Conservation (phyloP, 257 asterid genomes). For the Buddleja alternifolia region DNA sequence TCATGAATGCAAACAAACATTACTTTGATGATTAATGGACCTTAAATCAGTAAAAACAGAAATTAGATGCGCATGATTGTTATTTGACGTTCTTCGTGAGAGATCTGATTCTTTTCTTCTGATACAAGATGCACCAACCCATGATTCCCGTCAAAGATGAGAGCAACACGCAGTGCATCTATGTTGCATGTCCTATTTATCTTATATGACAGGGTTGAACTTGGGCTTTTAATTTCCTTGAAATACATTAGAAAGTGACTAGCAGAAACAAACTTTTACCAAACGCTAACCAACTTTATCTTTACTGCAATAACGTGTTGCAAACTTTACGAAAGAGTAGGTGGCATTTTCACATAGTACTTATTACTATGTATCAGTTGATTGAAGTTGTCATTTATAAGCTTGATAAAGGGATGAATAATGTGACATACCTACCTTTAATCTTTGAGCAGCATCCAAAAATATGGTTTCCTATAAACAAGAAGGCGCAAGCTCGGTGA, state of each 20-base stretch:
- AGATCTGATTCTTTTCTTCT: background rate
- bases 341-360: slow-evolving; percentile 11
- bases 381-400: slow-evolving; percentile 15
- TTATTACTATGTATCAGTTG: background rate
- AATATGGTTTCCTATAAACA: slow-evolving; percentile 79
- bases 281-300: background rate
- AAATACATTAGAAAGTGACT: background rate
- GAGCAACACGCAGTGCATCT: slow-evolving; percentile 7
- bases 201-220: slow-evolving; percentile 2
- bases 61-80: background rate
- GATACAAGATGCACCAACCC: background rate
- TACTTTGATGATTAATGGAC: slow-evolving; percentile 13
- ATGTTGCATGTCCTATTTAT: background rate
- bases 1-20: slow-evolving; percentile 32
- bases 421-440: slow-evolving; percentile 63
- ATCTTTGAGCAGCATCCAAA: slow-evolving; percentile 72
- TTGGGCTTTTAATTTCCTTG: slow-evolving; percentile 9
- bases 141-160: background rate
- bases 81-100: background rate
- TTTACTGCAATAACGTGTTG: background rate
- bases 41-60: slow-evolving; percentile 10
- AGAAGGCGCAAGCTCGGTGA: slow-evolving; percentile 30
- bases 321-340: background rate
- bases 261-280: background rate
- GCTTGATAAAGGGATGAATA: slow-evolving; percentile 21